These are phyloP conservation scores for Pseudogymnoascus sp. DNA, from an alignment of 2,329 filamentous ascomycete genomes.

Conservation along the genomic window DNA sequence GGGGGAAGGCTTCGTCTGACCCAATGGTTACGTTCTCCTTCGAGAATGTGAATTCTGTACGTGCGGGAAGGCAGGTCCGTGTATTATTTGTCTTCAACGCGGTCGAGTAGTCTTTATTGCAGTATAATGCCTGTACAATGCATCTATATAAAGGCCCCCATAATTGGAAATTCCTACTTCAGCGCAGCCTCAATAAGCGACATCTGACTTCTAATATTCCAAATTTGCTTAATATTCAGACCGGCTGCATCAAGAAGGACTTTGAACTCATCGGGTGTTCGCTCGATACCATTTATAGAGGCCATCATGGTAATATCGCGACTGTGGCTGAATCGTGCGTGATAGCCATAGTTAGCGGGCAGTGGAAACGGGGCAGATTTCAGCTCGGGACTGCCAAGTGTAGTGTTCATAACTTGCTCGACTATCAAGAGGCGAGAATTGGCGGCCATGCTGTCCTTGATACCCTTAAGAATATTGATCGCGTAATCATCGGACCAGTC, in stretches of 20 bases:
- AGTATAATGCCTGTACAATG: background rate
- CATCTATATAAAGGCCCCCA: no score
- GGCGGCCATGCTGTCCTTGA: conserved; percentile 10
- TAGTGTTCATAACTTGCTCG: conserved; percentile 30
- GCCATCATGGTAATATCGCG: conserved; percentile 27
- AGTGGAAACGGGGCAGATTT: conserved; percentile 21
- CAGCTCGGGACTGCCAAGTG: conserved; percentile 20
- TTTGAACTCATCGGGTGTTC: conserved; percentile 24
- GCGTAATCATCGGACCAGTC: conserved; percentile 24
- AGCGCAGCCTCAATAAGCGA: conserved; percentile 18
- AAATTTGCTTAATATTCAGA: conserved; percentile 22
- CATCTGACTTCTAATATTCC: conserved; percentile 21
- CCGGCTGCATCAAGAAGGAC: conserved; percentile 17
- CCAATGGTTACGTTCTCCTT: background rate
- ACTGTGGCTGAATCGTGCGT: conserved; percentile 23
- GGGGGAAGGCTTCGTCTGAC: background rate
- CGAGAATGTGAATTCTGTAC: background rate
- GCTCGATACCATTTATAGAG: conserved; percentile 28
- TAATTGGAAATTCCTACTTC: no score
- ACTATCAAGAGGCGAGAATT: conserved; percentile 19
- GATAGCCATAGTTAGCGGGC: conserved; percentile 27
- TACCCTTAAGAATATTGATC: conserved; percentile 16
- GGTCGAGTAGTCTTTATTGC: background rate
- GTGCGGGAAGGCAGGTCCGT: background rate
- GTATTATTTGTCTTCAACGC: background rate